phyloP scores from a whole-genome alignment of 2,329 filamentous ascomycete genomes.

The Fusarium multiceps region DNA sequence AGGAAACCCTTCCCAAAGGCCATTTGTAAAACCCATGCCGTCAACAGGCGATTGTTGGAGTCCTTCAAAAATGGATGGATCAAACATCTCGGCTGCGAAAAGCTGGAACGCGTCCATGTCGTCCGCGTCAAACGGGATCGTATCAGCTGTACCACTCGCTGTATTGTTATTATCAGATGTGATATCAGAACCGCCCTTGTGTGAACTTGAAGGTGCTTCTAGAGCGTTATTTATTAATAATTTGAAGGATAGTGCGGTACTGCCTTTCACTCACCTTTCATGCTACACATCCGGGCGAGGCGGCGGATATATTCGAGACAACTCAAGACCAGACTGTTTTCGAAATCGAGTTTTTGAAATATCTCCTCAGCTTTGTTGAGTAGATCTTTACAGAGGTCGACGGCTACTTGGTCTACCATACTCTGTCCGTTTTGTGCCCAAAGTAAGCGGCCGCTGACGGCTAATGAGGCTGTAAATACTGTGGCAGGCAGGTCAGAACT shows the following conservation, averaged over 20 bases:
- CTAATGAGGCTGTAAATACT: neutral
- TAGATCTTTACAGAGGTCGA: neutral
- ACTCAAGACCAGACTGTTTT: neutral
- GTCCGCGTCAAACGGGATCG: neutral
- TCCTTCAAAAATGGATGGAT: neutral
- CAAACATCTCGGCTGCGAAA: neutral
- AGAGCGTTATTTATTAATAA: neutral
- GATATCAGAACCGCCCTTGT: neutral
- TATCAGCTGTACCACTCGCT: neutral
- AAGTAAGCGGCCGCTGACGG: neutral
- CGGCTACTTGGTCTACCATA: neutral
- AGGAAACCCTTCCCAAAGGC: neutral
- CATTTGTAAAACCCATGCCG: neutral
- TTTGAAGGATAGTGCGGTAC: rapidly evolving
- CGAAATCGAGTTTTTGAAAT: neutral
- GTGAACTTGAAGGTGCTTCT: neutral
- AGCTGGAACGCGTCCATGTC: neutral
- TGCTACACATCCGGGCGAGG: neutral
- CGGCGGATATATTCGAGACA: neutral
- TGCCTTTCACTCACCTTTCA: neutral
- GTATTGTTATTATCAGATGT: neutral
- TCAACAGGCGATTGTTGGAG: neutral
- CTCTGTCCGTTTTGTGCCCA: neutral
- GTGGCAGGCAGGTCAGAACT: neutral
- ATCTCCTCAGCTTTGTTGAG: neutral